Evolutionary conservation across 495 filamentous ascomycete genomes (phyloP).

Genomic region (Aspergillus heteromorphus): DNA sequence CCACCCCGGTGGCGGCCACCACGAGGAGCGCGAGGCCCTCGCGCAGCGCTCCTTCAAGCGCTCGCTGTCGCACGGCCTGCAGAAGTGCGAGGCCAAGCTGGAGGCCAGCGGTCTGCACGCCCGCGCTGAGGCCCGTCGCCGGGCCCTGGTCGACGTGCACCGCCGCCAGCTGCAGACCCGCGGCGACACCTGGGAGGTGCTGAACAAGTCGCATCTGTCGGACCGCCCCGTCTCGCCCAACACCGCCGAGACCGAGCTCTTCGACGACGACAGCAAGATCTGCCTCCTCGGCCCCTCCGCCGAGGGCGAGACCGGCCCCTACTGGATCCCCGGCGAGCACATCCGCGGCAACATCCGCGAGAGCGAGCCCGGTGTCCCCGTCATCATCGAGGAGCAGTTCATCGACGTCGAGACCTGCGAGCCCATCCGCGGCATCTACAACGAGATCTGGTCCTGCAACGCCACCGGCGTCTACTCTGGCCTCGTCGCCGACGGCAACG

Average conservation of each 20-base stretch:
- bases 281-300: constrained; percentile 19
- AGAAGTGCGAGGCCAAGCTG: constrained; percentile 6
- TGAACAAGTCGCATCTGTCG: constrained; percentile 19
- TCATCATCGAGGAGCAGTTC: constrained; percentile 51
- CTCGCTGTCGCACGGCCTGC: background rate
- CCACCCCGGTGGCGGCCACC: constrained; percentile 2
- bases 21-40: background rate
- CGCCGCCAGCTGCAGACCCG: constrained; percentile 5
- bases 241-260: constrained; percentile 18
- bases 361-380: constrained; percentile 39
- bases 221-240: constrained; percentile 9
- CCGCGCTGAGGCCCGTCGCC: constrained; percentile 14
- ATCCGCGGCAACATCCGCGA: constrained; percentile 49
- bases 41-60: constrained; percentile 3
- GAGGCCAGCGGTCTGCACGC: constrained; percentile 9
- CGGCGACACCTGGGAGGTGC: constrained; percentile 9
- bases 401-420: constrained; percentile 49
- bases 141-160: constrained; percentile 4
- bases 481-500: constrained; percentile 20
- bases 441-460: constrained; percentile 56
- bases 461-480: constrained; percentile 49
- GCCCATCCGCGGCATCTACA: constrained; percentile 41
- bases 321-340: constrained; percentile 36
- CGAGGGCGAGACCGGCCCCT: constrained; percentile 26
- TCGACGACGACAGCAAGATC: constrained; percentile 13